Conservation (phyloP, 306 rosid genomes). For the Corylus avellana region DNA sequence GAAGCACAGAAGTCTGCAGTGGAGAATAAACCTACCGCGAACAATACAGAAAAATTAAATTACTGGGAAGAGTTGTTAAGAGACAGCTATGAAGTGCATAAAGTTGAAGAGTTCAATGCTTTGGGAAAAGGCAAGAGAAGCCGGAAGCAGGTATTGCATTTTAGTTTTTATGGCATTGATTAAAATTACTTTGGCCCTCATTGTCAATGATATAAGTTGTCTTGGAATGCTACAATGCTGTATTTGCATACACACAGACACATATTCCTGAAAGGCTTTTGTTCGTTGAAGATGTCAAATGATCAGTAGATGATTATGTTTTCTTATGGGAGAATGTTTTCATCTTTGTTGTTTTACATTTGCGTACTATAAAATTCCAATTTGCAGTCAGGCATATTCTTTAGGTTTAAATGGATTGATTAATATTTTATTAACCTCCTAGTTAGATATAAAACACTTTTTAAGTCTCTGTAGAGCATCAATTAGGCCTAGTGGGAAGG, state of each 20-base stretch:
- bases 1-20: slow-evolving; percentile 60
- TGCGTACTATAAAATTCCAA: not conserved
- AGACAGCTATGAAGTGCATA: slow-evolving; percentile 86
- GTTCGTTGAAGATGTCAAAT: not conserved
- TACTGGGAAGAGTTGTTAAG: slow-evolving; percentile 94
- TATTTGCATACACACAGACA: not conserved
- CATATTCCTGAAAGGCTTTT: not conserved
- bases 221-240: not conserved
- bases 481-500: not conserved
- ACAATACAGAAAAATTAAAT: slow-evolving; percentile 60
- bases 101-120: slow-evolving; percentile 83
- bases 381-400: slow-evolving; percentile 7
- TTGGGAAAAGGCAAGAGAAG: slow-evolving; percentile 96
- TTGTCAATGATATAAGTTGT: not conserved
- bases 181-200: slow-evolving; percentile 8
- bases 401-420: not conserved
- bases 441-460: not conserved
- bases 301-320: not conserved
- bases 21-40: slow-evolving; percentile 43
- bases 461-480: not conserved
- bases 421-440: slow-evolving; percentile 18
- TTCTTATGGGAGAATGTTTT: not conserved
- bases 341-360: not conserved
- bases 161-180: slow-evolving; percentile 11
- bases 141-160: slow-evolving; percentile 75